Base-by-base conservation (phyloP, 176 grass and related monocot species). In the Pharus latifolius region DNA sequence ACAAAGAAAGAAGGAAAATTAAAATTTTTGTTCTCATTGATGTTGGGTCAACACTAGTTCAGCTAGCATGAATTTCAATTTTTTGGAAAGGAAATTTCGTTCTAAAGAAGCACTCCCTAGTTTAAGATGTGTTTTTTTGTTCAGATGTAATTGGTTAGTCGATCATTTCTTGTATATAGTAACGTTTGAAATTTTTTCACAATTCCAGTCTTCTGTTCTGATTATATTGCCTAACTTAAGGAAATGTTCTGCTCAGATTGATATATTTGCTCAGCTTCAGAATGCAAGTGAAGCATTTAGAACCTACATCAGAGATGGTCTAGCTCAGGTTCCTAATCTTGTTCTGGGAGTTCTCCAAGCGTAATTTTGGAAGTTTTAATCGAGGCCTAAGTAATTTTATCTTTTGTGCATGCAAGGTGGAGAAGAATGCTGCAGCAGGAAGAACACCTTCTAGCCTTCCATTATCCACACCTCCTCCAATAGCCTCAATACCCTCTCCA, bases 241-340 rank as follows among this genome's bases (percentile, higher is more conserved):
- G n/a, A 72, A 30, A 60, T 38, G 18, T 49, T 77, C 54, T 78
- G 11, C 40, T 45, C 82, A 99, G 95, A 84, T 99, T 68, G 95
- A 99, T 76, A 99, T 99, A 85, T 99, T 99, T 72, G 60, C 95
- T 60, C 95, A 99, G 84, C 95, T 99, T 57, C 90, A 99, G 80
- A 99, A 94, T 85, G 95, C 95, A 50, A 99, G 95, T 56, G 95
- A 94, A 83, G 95, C 95, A 44, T 99, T 99, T 75, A 91, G 95
- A 86, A 99, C 95, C 12, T 99, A 99, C 62, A 99, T 99, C 59
- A 90, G 95, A 88, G 90, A 99, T 78, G 90, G 95, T 42, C 67
- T 99, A 32, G 82, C 87, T 49, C 90, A 99, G 90, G 95, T 99
- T 81, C 31, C 66, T 56, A 67, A 70, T 50, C 42, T 69, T 2